These are phyloP conservation scores for Candolleomyces eurysporus DNA, from an alignment of 768 basidiomycete species.

Conservation along the genomic window DNA sequence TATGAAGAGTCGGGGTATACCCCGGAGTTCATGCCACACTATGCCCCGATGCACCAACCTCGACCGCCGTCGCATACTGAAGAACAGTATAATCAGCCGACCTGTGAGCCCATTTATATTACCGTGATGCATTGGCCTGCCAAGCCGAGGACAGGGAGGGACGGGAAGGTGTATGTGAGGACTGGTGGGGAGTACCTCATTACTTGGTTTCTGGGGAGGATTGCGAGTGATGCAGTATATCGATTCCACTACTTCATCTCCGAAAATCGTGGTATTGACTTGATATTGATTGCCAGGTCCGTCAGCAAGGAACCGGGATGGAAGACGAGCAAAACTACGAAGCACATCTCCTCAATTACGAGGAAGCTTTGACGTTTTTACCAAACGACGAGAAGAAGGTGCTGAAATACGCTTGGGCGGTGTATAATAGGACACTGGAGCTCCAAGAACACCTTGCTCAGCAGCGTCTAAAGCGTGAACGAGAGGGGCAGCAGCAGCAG, in stretches of 20 bases:
- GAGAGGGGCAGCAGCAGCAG: no score
- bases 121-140: slow-evolving; percentile 29
- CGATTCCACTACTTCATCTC: background rate
- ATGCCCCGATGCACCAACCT: slow-evolving; percentile 41
- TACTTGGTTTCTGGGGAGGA: slow-evolving; percentile 56
- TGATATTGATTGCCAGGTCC: slow-evolving; percentile 31
- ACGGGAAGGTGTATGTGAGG: slow-evolving; percentile 4
- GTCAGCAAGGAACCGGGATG: slow-evolving; percentile 53
- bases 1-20: slow-evolving; percentile 65
- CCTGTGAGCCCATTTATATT: slow-evolving; percentile 47
- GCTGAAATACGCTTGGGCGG: slow-evolving; percentile 36
- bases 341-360: slow-evolving; percentile 39
- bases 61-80: slow-evolving; percentile 24
- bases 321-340: slow-evolving; percentile 50
- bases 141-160: slow-evolving; percentile 3
- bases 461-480: no score
- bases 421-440: slow-evolving; percentile 27
- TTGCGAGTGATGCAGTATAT: slow-evolving; percentile 51
- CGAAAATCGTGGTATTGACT: background rate
- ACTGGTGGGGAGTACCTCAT: slow-evolving; percentile 52
- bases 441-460: background rate
- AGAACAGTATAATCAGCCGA: slow-evolving; percentile 10
- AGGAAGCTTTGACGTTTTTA: slow-evolving; percentile 40
- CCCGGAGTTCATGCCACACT: slow-evolving; percentile 44
- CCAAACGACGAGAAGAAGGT: slow-evolving; percentile 28